Conservation (phyloP, 176 grass and related monocot species). For the Zoysia pacifica region DNA sequence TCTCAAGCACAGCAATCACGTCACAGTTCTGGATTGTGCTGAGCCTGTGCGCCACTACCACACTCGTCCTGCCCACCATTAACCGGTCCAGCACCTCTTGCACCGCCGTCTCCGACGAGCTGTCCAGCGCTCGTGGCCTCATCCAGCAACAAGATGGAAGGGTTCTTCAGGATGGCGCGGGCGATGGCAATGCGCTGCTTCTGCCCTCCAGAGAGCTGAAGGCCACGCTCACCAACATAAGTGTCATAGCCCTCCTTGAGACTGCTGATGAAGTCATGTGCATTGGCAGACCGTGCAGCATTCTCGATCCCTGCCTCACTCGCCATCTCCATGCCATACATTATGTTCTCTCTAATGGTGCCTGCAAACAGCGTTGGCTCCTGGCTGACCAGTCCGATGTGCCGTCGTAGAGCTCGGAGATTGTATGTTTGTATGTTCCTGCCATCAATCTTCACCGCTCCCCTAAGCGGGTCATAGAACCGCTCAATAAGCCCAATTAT, state of each 20-base stretch:
- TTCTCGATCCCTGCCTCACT: constrained; percentile 66
- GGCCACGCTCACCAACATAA: constrained; percentile 66
- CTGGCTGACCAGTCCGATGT: constrained; percentile 39
- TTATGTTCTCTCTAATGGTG: constrained; percentile 77
- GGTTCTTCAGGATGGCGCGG: constrained; percentile 61
- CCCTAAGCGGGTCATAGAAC: no score
- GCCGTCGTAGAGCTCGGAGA: constrained; percentile 56
- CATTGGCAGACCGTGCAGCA: constrained; percentile 79
- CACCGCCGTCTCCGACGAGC: constrained; percentile 50
- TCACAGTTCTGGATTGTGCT: constrained; percentile 58
- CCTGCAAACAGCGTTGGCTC: constrained; percentile 8
- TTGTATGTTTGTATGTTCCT: constrained; percentile 51
- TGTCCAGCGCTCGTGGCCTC: constrained; percentile 61
- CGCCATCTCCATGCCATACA: constrained; percentile 58
- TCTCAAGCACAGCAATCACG: constrained; percentile 57
- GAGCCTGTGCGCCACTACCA: constrained; percentile 67
- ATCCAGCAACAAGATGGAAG: constrained; percentile 50
- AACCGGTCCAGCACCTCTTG: constrained; percentile 65
- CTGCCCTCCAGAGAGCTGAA: constrained; percentile 90
- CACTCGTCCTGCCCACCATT: constrained; percentile 62
- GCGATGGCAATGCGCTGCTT: constrained; percentile 89
- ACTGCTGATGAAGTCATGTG: constrained; percentile 88
- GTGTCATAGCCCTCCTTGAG: constrained; percentile 89
- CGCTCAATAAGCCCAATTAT: no score
- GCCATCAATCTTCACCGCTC: no score